phyloP scores from a whole-genome alignment of 1,139 yeast genomes.

The Hemisphaericaspora subhashii region DNA sequence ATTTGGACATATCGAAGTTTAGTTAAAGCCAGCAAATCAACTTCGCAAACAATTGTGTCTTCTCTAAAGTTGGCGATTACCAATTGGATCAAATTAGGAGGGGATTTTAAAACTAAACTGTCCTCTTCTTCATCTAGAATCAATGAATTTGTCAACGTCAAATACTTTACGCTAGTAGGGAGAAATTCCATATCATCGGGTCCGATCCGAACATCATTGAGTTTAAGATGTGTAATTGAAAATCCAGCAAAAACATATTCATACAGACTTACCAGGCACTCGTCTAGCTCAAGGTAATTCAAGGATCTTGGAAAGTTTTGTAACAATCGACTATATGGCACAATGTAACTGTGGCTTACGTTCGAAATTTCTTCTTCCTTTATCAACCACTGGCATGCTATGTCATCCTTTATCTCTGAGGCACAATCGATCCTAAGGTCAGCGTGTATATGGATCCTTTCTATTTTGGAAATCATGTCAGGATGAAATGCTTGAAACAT shows the following conservation, averaged over 20 bases:
- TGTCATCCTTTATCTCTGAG: constrained; percentile 1
- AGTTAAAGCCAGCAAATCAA: neutral
- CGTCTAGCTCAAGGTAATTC: too few species aligned
- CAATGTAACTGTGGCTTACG: too few species aligned
- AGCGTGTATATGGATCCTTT: neutral
- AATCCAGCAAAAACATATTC: too few species aligned
- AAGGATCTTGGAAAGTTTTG: too few species aligned
- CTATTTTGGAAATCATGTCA: neutral
- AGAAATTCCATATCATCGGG: neutral
- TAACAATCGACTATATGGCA: too few species aligned
- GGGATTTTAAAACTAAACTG: neutral
- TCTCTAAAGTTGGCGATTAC: neutral
- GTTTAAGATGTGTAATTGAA: too few species aligned
- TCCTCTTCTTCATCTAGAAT: neutral
- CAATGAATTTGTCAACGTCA: neutral
- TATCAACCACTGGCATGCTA: neutral
- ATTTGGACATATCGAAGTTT: neutral
- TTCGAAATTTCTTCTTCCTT: neutral
- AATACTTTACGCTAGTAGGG: neutral
- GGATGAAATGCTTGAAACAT: neutral
- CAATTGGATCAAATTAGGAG: neutral
- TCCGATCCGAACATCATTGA: too few species aligned
- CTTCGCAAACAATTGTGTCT: neutral
- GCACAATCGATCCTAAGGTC: neutral
- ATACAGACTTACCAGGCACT: too few species aligned